phyloP scores from a whole-genome alignment of 2,329 filamentous ascomycete genomes.

The Seiridium cupressi region DNA sequence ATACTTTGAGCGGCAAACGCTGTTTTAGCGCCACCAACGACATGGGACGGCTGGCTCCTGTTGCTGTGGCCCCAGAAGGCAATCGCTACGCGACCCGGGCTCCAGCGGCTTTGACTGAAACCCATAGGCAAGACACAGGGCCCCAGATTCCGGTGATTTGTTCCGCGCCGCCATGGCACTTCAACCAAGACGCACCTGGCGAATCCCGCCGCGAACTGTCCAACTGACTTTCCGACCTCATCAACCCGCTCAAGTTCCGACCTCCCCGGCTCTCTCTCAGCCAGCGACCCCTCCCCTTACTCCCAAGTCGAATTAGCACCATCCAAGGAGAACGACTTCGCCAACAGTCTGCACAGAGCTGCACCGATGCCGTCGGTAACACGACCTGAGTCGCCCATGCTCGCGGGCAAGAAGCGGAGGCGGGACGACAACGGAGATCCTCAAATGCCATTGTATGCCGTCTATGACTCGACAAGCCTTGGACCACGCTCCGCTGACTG shows the following conservation, averaged over 20 bases:
- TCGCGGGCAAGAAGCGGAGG: conserved; percentile 34
- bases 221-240: not conserved
- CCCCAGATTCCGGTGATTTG: not conserved
- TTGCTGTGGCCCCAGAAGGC: not conserved
- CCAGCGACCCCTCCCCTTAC: no score
- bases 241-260: not conserved
- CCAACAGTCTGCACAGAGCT: not conserved
- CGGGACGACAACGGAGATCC: conserved; percentile 30
- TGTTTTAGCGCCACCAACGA: not conserved
- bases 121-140: not conserved
- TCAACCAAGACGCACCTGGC: not conserved
- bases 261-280: no score
- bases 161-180: conserved; percentile 2
- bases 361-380: conserved; percentile 34
- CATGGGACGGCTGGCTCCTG: not conserved
- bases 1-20: not conserved
- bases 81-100: not conserved
- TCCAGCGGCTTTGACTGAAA: not conserved
- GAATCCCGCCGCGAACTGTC: not conserved
- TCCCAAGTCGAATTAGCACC: not conserved
- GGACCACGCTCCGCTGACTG: conserved; percentile 15
- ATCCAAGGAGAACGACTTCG: not conserved
- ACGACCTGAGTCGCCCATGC: conserved; percentile 24
- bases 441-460: conserved; percentile 25
- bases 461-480: not conserved